These are phyloP conservation scores for Panaeolus cyanescens DNA, from an alignment of 768 basidiomycete species.

Conservation along the genomic window DNA sequence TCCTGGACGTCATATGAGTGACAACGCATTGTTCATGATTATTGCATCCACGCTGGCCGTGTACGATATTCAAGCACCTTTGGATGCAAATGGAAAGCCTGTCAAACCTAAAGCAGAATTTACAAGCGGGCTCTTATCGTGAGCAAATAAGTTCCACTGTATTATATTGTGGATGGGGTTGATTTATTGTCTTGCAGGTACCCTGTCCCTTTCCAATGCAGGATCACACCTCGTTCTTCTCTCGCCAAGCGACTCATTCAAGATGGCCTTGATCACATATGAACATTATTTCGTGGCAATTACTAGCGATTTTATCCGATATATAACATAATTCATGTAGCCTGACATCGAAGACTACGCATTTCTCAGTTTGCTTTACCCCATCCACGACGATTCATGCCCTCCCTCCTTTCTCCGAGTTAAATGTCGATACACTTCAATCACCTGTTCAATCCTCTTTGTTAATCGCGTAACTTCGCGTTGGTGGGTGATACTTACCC, in stretches of 20 bases:
- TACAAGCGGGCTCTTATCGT: conserved; percentile 48
- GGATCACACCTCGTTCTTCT: conserved; percentile 26
- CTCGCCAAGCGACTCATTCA: not conserved
- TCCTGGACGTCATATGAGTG: conserved; percentile 52
- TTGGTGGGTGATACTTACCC: no score
- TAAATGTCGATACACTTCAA: no score
- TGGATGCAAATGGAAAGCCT: conserved; percentile 43
- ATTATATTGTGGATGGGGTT: not conserved
- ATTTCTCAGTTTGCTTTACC: no score
- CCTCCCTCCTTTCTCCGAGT: no score
- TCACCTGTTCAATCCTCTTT: no score
- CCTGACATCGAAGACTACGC: no score
- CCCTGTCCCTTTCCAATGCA: conserved; percentile 29
- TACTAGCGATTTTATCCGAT: no score
- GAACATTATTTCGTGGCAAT: no score
- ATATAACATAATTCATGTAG: no score
- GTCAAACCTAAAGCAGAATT: conserved; percentile 46
- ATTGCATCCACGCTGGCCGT: conserved; percentile 46
- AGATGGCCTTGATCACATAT: not conserved
- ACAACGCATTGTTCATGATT: conserved; percentile 47
- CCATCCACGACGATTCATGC: no score
- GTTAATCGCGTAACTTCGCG: no score
- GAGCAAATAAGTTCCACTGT: conserved; percentile 8
- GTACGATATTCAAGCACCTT: conserved; percentile 45
- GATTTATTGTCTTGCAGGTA: conserved; percentile 17